These are phyloP conservation scores for Yarrowia deformans DNA, from an alignment of 805 yeast genomes.

Conservation along the genomic window DNA sequence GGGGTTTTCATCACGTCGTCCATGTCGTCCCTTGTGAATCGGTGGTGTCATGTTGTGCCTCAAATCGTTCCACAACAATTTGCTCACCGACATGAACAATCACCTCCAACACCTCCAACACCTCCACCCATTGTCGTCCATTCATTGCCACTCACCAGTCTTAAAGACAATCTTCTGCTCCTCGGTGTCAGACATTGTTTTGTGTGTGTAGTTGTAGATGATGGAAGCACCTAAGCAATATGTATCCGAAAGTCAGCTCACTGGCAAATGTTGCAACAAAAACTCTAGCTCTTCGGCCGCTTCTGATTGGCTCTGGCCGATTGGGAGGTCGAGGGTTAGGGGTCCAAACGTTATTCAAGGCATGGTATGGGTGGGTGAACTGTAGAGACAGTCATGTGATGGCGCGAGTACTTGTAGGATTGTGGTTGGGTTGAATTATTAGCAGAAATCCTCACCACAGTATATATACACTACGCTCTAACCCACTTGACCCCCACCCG, in stretches of 20 bases:
- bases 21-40: no score
- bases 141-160: slow-evolving; percentile 24
- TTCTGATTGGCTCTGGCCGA: slow-evolving; percentile 31
- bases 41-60: background rate
- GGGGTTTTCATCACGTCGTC: no score
- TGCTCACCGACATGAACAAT: background rate
- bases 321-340: slow-evolving; percentile 38
- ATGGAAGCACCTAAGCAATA: slow-evolving; percentile 36
- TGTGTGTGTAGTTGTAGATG: slow-evolving; percentile 38
- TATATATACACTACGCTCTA: no score
- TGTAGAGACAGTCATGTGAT: no score
- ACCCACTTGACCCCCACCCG: background rate
- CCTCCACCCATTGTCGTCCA: no score
- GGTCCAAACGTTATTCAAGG: background rate
- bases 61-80: no score
- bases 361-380: no score
- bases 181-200: slow-evolving; percentile 38
- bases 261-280: slow-evolving; percentile 25
- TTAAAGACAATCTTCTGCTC: slow-evolving; percentile 39
- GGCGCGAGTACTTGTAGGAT: no score
- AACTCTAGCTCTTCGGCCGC: slow-evolving; percentile 6
- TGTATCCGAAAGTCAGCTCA: slow-evolving; percentile 39
- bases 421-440: no score
- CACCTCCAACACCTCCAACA: background rate
- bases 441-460: no score